A percentile compares a stretch with the other conserved stretches of the same genome.
Conservation (phyloP, 768 basidiomycete species). For the Coprinopsis strossmayeri region DNA sequence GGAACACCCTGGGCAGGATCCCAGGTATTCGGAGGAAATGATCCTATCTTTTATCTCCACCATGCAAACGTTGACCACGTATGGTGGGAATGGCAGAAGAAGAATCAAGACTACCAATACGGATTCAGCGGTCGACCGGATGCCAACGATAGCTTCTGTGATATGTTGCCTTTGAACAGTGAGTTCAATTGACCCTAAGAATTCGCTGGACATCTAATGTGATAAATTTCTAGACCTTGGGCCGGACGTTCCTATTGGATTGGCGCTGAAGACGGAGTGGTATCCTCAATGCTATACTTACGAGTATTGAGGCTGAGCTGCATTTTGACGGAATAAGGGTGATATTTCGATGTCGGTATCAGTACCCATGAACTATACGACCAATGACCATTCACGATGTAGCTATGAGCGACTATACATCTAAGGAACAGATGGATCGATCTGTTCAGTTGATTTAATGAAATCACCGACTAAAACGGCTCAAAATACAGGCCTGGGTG, state of each 20-base stretch:
- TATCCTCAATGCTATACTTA: slow-evolving; percentile 12
- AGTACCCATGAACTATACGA: no score
- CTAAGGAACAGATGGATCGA: no score
- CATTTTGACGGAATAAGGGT: no score
- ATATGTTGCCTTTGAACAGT: slow-evolving; percentile 7
- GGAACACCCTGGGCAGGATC: slow-evolving; percentile 6
- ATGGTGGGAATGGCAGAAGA: slow-evolving; percentile 12
- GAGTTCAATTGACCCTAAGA: not conserved
- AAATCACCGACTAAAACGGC: no score
- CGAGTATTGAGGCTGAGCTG: no score
- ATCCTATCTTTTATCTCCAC: slow-evolving; percentile 9
- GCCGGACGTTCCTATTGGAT: slow-evolving; percentile 6
- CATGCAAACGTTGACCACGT: slow-evolving; percentile 11
- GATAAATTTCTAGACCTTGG: slow-evolving; percentile 4
- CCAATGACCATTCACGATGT: no score
- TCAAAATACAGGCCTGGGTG: no score
- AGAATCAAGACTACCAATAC: slow-evolving; percentile 3
- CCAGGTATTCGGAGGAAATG: slow-evolving; percentile 7
- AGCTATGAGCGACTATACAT: no score
- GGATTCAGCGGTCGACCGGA: slow-evolving; percentile 2
- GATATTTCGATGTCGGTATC: no score
- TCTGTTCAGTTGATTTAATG: no score
- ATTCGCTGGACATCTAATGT: not conserved
- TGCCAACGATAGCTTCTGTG: slow-evolving; percentile 2
- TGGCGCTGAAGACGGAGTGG: slow-evolving; percentile 9